Evolutionary conservation across 352 stramenopile species (phyloP), one percentile per base, ranked within the genome.

Genomic region (Phytopythium ostracodes): DNA sequence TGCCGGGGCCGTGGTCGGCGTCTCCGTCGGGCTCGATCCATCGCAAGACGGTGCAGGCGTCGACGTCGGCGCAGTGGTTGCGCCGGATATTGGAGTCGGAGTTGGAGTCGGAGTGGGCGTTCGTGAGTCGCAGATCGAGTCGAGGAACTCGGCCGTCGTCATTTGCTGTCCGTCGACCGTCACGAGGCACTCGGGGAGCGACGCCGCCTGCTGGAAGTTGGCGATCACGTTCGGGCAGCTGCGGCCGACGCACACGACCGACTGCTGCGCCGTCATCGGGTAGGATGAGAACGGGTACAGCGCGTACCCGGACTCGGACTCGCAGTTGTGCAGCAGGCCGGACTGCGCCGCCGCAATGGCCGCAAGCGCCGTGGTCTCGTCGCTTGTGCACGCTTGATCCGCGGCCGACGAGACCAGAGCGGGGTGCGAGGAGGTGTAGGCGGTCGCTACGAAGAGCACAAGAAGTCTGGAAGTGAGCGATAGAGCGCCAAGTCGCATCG

Each of bases 241-340:
- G 62, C 71, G 71, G 42, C 71, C 71, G 36, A 59, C 63, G 56
- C 71, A 77, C 24, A 77, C 64, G 24, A 60, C 46, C 40, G 47
- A 40, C 59, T 65, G 40, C 59, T 77, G 69, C n/a, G 63, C 53
- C 25, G 53, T 40, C 36, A 59, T 64, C 15, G 71, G 71, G 51
- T 63, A 60, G 6, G 24, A 12, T 15, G 60, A 59, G 64, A 77
- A 75, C 20, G 71, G 71, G 59, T 67, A 77, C 43, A 77, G 54
- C 12, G 15, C 27, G 29, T 67, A 77, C 43, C 71, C 71, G 44
- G 71, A 63, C 67, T 77, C 64, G 55, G 35, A 53, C 42, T 73
- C 57, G 62, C 71, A 77, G n/a, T 62, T 42, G 24, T 35, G 46
- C 18, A 77, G 55, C 53, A 77, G 64, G 9, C 60, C 62, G 17